Evolutionary conservation across 2,329 filamentous ascomycete species (phyloP).

Genomic region (Dryadomyces quercus-mongolicae): DNA sequence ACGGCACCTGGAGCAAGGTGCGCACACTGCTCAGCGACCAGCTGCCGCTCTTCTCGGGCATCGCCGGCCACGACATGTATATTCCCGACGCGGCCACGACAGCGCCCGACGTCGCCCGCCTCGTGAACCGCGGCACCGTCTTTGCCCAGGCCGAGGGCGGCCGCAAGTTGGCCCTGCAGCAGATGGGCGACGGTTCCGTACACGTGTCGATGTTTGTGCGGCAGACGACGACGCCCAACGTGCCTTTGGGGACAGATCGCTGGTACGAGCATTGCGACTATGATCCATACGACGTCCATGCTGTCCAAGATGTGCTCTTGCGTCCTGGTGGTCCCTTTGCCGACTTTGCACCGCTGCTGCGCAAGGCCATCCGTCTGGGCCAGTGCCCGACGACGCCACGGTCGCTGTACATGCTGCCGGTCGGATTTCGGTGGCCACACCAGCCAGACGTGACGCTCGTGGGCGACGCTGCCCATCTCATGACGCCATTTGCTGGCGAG

Average conservation of each 20-base stretch:
- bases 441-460: slow-evolving; percentile 38
- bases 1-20: slow-evolving; percentile 26
- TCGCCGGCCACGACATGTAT: slow-evolving; percentile 29
- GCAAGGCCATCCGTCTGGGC: slow-evolving; percentile 27
- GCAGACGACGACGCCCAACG: slow-evolving; percentile 20
- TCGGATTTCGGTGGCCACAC: slow-evolving; percentile 34
- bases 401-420: slow-evolving; percentile 40
- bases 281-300: slow-evolving; percentile 25
- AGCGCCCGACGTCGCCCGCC: slow-evolving; percentile 28
- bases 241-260: slow-evolving; percentile 19
- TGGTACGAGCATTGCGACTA: slow-evolving; percentile 31
- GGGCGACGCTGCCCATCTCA: slow-evolving; percentile 49
- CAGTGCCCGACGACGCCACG: slow-evolving; percentile 26
- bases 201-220: slow-evolving; percentile 23
- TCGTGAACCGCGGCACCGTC: slow-evolving; percentile 34
- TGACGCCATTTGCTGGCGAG: slow-evolving; percentile 45
- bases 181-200: slow-evolving; percentile 34
- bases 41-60: slow-evolving; percentile 31
- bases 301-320: slow-evolving; percentile 26
- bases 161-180: slow-evolving; percentile 28
- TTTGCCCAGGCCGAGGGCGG: slow-evolving; percentile 29
- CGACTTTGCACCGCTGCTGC: slow-evolving; percentile 30
- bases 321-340: slow-evolving; percentile 17
- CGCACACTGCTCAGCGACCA: slow-evolving; percentile 22
- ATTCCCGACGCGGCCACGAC: slow-evolving; percentile 27